Conservation (phyloP, 2,329 filamentous ascomycete genomes). For the Ophiostoma triangulosporum region DNA sequence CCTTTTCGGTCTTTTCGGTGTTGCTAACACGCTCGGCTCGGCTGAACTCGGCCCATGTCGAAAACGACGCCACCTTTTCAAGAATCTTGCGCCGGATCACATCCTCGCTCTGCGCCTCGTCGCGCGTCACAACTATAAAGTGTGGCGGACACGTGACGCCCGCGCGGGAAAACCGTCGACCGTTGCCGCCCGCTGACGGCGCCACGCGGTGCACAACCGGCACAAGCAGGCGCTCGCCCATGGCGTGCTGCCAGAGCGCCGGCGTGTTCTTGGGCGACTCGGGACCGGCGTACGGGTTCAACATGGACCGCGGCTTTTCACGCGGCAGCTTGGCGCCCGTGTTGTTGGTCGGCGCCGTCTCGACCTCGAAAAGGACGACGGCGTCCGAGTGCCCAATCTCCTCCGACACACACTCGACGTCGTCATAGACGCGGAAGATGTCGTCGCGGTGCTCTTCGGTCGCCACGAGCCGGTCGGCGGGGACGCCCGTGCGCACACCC, state of each 20-base stretch:
- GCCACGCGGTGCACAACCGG: conserved; percentile 52
- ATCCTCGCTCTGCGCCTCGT: conserved; percentile 56
- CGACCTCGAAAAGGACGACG: conserved; percentile 62
- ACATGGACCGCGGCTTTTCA: conserved; percentile 35
- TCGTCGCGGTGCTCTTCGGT: conserved; percentile 71
- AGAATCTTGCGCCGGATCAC: conserved; percentile 68
- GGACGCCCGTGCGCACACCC: conserved; percentile 53
- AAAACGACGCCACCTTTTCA: conserved; percentile 60
- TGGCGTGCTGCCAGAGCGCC: conserved; percentile 42
- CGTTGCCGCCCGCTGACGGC: conserved; percentile 11
- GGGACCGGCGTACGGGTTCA: conserved; percentile 33
- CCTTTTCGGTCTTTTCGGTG: background rate
- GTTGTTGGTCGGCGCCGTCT: conserved; percentile 66
- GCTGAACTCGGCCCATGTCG: conserved; percentile 52
- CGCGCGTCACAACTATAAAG: conserved; percentile 61
- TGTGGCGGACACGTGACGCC: conserved; percentile 35
- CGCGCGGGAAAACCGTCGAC: conserved; percentile 4
- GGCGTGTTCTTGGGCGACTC: conserved; percentile 29
- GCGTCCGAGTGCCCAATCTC: conserved; percentile 55
- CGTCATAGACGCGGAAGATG: conserved; percentile 78
- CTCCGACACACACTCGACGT: conserved; percentile 54
- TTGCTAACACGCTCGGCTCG: conserved; percentile 28
- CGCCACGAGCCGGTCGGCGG: conserved; percentile 54
- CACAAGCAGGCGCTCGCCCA: conserved; percentile 54
- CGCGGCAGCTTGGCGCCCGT: conserved; percentile 37